phyloP scores from a whole-genome alignment of 2,329 filamentous ascomycete genomes.

The Paracoccidioides lutzii region DNA sequence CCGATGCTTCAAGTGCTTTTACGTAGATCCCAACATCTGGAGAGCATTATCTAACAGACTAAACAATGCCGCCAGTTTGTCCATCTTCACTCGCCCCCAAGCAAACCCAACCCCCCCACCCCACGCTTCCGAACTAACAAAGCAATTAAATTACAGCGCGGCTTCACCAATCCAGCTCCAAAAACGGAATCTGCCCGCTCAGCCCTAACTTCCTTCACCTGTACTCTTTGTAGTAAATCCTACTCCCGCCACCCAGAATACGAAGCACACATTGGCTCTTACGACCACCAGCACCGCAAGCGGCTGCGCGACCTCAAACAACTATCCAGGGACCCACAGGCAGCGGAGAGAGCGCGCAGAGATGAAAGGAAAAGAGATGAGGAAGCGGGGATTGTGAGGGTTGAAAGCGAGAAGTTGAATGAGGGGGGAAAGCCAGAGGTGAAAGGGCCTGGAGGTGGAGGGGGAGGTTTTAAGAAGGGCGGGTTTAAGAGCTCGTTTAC shows the following conservation, averaged over 20 bases:
- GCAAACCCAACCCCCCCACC: neutral
- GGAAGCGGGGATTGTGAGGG: slow-evolving; percentile 28
- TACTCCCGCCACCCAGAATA: slow-evolving; percentile 94
- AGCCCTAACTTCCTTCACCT: slow-evolving; percentile 70
- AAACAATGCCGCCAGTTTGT: slow-evolving; percentile 45
- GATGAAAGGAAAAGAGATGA: slow-evolving; percentile 32
- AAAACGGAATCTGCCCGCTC: slow-evolving; percentile 56
- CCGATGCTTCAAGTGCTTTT: no score
- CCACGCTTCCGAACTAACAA: neutral
- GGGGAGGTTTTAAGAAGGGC: slow-evolving; percentile 57
- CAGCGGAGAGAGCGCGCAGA: slow-evolving; percentile 30
- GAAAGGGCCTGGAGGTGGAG: slow-evolving; percentile 10
- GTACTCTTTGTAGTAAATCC: slow-evolving; percentile 78
- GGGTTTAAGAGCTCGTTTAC: slow-evolving; percentile 70
- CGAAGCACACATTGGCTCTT: slow-evolving; percentile 83
- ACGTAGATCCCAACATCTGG: neutral
- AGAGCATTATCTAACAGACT: neutral
- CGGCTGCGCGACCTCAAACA: slow-evolving; percentile 36
- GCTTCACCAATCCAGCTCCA: slow-evolving; percentile 35
- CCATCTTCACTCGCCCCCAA: neutral
- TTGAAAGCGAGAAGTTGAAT: slow-evolving; percentile 18
- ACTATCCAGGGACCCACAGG: slow-evolving; percentile 31
- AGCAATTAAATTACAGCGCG: slow-evolving; percentile 23
- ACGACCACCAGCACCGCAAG: slow-evolving; percentile 92
- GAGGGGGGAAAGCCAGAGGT: slow-evolving; percentile 12